Percentiles rank a stretch among this genome's conserved stretches.
phyloP scores from a whole-genome alignment of 2,329 filamentous ascomycete species.

The Cladosporium cucumerinum region DNA sequence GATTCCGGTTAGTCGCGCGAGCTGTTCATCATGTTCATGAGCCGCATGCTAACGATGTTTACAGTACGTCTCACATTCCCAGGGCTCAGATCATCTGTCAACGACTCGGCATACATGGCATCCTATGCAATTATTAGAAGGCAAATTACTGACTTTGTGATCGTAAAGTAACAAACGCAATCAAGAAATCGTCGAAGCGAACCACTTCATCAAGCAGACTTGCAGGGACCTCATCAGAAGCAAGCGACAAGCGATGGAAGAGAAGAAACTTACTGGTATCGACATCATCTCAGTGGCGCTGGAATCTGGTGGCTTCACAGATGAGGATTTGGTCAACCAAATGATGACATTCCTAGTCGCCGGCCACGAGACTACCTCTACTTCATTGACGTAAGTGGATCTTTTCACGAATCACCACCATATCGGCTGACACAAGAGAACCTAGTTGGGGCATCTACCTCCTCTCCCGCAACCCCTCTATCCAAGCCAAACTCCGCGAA shows the following conservation, averaged over 20 bases:
- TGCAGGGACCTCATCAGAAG: constrained; percentile 66
- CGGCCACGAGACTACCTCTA: constrained; percentile 56
- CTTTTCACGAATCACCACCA: background rate
- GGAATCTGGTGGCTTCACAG: constrained; percentile 69
- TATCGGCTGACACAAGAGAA: background rate
- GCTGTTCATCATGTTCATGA: background rate
- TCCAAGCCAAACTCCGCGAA: constrained; percentile 48
- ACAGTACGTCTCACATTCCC: background rate
- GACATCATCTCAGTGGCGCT: constrained; percentile 82
- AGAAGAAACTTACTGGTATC: constrained; percentile 37
- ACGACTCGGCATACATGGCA: background rate
- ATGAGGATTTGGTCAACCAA: constrained; percentile 80
- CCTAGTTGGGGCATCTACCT: constrained; percentile 50
- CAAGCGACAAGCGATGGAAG: constrained; percentile 60
- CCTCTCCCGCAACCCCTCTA: constrained; percentile 48
- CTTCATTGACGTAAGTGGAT: constrained; percentile 18
- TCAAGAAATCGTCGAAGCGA: constrained; percentile 57
- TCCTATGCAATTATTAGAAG: background rate
- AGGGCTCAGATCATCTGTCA: background rate
- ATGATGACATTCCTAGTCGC: constrained; percentile 70
- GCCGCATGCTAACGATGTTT: background rate
- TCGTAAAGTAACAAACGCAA: constrained; percentile 52
- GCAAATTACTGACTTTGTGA: background rate
- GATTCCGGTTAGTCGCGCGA: constrained; percentile 56
- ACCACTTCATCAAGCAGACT: constrained; percentile 58